Percentiles rank a stretch among this genome's conserved stretches.
These are phyloP conservation scores for Hypoxylon subgilvum DNA, from an alignment of 495 filamentous ascomycete genomes.

Conservation along the genomic window DNA sequence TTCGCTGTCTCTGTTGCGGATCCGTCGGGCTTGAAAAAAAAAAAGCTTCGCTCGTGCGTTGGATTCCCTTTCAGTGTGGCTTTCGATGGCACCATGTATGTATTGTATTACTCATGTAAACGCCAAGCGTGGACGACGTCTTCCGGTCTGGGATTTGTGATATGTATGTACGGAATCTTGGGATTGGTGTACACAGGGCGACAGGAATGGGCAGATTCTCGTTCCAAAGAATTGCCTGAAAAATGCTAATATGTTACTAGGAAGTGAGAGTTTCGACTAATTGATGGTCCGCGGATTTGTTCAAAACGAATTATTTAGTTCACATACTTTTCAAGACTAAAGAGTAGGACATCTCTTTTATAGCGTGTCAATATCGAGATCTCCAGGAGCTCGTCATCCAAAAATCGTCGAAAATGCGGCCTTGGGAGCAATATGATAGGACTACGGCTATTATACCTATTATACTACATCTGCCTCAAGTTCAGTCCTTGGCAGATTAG, in stretches of 20 bases:
- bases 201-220: conserved; percentile 1
- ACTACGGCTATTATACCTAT: background rate
- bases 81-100: conserved; percentile 22
- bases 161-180: conserved; percentile 7
- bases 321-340: background rate
- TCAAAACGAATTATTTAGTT: conserved; percentile 27
- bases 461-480: background rate
- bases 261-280: conserved; percentile 16
- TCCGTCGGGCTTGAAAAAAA: conserved; percentile 35
- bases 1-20: conserved; percentile 30
- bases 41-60: conserved; percentile 19
- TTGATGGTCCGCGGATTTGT: conserved; percentile 22
- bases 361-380: conserved; percentile 2
- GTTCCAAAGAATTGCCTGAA: conserved; percentile 14
- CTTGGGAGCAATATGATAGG: background rate
- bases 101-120: no score
- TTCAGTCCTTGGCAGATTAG: conserved; percentile 16
- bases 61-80: conserved; percentile 7
- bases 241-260: background rate
- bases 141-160: conserved; percentile 9
- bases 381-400: no score
- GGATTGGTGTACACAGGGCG: conserved; percentile 12
- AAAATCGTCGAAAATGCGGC: no score
- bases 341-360: no score
- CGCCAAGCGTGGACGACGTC: background rate